Evolutionary conservation across 352 stramenopile species (phyloP), one percentile per base, ranked within the genome.

Genomic region (Phytophthora idaei): DNA sequence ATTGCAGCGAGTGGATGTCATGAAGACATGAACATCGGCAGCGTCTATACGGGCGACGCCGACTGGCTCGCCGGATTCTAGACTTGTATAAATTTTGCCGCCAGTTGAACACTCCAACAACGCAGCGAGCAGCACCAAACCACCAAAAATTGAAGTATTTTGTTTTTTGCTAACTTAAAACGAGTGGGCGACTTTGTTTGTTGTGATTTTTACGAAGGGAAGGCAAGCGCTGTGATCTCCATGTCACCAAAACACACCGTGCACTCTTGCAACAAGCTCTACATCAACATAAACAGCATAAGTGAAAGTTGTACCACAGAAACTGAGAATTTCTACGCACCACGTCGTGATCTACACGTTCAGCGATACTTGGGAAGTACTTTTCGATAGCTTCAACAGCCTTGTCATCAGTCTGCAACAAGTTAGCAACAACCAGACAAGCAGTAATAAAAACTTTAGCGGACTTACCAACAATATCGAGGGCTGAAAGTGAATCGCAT

Each of bases 51-150:
- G 10, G 85, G 86, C 29, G 83, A 96, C 47, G 72, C 69, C 36
- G 81, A 90, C 59, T 96, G 86, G 86, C 78, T 96, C 31, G 77
- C 72, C 46, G 83, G 85, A 29, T 95, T 95, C 55, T 79, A 79
- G 64, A 74, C 59, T 60, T 76, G 64, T 73, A 59, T 68, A 69
- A 71, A 75, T 60, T 64, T 45, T 28, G 32, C 47, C 34, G 57
- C 56, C 60, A 11, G 37, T 39, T 57, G 44, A 27, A 42, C 47
- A 29, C 27, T 58, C 58, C 27, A 5, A 56, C 57, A 8, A 25
- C 48, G 0, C 29, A 55, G 12, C 48, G 14, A 51, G 27, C 46
- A 57, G 51, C 47, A 45, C 37, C 49, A 56, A 50, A 53, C n/a
- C 42, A 8, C 14, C 37, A 56, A 37, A 54, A 74, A 60, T 61